Evolutionary conservation across 768 basidiomycete species (phyloP), one percentile per base, ranked within the genome.

Genomic region (Panellus pusillus): DNA sequence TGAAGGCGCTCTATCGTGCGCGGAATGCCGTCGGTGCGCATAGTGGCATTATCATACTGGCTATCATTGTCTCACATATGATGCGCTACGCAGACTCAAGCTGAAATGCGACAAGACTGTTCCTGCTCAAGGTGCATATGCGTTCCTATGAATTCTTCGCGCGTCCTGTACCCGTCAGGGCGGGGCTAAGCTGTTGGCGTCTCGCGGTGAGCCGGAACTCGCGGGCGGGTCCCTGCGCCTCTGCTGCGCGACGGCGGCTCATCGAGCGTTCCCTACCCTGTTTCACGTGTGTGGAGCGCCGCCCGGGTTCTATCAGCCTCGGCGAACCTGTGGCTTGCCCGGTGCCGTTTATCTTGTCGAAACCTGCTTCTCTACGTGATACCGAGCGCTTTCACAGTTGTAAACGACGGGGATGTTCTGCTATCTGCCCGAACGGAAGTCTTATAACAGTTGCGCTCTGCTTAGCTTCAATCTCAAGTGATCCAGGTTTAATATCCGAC

Each of bases 361-460:
- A 8, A 27, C 11, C 15, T 15, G 3, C 36, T 38, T 20, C 38
- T 14, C 17, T 3, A 17, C 18, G 19, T 37, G 18, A 27, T 39
- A 6, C 41, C 42, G 20, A 9, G 32, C 48, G 54, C 27, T 29
- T 39, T 42, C 31, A 29, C 53, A 79, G 78, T 47, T 86, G 88
- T 66, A 87, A 83, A 64, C 81, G 88, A 38, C 74, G 88, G 60
- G 88, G 88, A 27, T 90, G 88, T 62, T 80, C 84, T 6, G 83
- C 84, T 11, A 90, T 91, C 49, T 91, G 89, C 69, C 87, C 87
- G 3, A 89, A 89, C 61, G 87, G 86, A 28, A 86, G 84, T 63
- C 75, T 90, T 36, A 81, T 85, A 13, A 89, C 88, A 1, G 88
- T 55, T 60, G 45, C 51, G 59, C 43, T 8, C 13, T 18, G 1